A percentile compares a stretch with the other conserved stretches of the same genome.
These are phyloP conservation scores for Teratosphaeria epicoccoides DNA, from an alignment of 2,329 filamentous ascomycete genomes.

Conservation along the genomic window DNA sequence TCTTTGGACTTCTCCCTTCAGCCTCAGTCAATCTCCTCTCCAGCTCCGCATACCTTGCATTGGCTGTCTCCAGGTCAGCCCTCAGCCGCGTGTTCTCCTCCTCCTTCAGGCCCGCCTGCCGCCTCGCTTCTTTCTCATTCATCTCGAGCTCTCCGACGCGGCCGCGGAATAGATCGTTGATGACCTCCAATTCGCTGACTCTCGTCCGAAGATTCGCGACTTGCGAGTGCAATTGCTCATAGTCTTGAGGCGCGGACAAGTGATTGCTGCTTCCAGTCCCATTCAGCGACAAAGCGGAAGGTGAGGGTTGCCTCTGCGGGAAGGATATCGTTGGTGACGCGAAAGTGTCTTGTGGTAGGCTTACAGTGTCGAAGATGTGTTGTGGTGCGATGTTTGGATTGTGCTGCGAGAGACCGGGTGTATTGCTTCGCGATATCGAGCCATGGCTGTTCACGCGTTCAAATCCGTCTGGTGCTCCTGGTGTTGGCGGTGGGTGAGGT, in stretches of 20 bases:
- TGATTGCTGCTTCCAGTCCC: conserved; percentile 33
- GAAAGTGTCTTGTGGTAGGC: conserved; percentile 58
- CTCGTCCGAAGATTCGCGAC: conserved; percentile 89
- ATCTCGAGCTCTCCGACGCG: conserved; percentile 63
- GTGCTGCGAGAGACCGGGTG: conserved; percentile 54
- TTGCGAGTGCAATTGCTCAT: conserved; percentile 66
- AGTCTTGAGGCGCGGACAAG: conserved; percentile 62
- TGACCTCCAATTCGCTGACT: conserved; percentile 88
- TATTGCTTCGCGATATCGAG: conserved; percentile 67
- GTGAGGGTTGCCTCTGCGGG: conserved; percentile 43
- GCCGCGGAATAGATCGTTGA: conserved; percentile 63
- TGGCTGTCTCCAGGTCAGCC: conserved; percentile 46
- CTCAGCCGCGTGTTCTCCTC: conserved; percentile 48
- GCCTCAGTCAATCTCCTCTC: conserved; percentile 11
- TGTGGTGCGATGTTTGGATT: conserved; percentile 60
- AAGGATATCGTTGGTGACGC: conserved; percentile 42
- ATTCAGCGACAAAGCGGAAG: conserved; percentile 47
- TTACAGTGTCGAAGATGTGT: conserved; percentile 64
- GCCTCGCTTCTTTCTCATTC: conserved; percentile 57
- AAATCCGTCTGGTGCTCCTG: neutral
- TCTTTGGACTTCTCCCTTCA: conserved; percentile 6
- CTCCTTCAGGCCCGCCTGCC: conserved; percentile 49
- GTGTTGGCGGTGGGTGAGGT: conserved; percentile 5
- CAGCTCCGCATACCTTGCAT: conserved; percentile 10
- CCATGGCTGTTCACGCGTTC: conserved; percentile 10